A percentile compares a stretch with the other conserved stretches of the same genome.
Conservation (phyloP, 2,329 filamentous ascomycete genomes). For the Xylaria sp. region DNA sequence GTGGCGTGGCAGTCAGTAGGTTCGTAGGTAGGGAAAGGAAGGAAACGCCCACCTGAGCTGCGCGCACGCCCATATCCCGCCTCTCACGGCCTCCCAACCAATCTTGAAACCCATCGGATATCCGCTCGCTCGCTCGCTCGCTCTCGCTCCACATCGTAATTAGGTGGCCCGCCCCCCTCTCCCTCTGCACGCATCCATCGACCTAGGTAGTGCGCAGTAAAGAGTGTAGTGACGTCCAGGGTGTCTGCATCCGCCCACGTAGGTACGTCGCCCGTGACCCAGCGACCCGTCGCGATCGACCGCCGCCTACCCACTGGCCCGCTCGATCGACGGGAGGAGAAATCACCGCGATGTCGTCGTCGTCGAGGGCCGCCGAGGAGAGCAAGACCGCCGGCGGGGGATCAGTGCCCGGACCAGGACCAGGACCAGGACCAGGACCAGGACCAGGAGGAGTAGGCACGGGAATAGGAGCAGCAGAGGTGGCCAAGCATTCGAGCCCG, state of each 20-base stretch:
- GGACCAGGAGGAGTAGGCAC: too few relatives aligned
- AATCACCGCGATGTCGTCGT: neutral
- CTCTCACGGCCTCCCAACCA: neutral
- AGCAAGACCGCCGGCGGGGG: constrained; percentile 5
- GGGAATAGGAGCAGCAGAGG: too few relatives aligned
- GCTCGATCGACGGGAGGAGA: too few relatives aligned
- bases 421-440: too few relatives aligned
- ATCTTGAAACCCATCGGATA: neutral
- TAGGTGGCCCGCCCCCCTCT: neutral
- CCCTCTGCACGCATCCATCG: neutral
- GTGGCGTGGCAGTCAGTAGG: too few relatives aligned
- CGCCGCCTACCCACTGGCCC: too few relatives aligned
- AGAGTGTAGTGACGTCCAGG: too few relatives aligned
- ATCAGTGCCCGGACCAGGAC: neutral
- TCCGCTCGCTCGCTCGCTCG: too few relatives aligned
- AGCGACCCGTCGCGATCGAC: neutral
- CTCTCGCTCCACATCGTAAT: neutral
- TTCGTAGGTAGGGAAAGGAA: too few relatives aligned
- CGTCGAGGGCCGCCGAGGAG: neutral
- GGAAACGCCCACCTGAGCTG: too few relatives aligned
- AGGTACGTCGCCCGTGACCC: too few relatives aligned
- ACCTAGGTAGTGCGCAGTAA: neutral
- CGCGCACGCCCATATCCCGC: neutral
- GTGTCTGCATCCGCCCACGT: too few relatives aligned
- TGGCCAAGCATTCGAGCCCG: neutral